Evolutionary conservation across 2,329 filamentous ascomycete species (phyloP).

Genomic region (Ophiostoma populinum): DNA sequence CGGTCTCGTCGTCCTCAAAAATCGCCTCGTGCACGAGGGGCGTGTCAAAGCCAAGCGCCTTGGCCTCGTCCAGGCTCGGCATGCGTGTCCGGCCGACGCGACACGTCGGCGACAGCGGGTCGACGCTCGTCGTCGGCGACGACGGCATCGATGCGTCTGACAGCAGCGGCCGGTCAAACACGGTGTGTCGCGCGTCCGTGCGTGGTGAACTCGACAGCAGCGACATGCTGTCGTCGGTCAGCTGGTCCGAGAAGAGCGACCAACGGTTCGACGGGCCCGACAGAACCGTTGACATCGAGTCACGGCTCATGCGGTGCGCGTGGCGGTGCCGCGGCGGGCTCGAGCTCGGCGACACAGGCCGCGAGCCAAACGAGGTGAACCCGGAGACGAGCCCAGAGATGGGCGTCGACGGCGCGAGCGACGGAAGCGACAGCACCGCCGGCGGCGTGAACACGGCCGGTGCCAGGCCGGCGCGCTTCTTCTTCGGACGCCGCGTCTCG

Average conservation of each 20-base stretch:
- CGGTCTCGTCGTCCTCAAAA: conserved; percentile 7
- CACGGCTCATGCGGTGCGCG: conserved; percentile 24
- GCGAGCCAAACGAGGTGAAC: not conserved
- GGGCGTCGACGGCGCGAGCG: conserved; percentile 25
- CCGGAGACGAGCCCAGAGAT: conserved; percentile 20
- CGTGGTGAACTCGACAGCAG: conserved; percentile 70
- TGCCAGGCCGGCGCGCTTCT: conserved; percentile 50
- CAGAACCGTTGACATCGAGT: conserved; percentile 31
- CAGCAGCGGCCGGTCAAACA: conserved; percentile 56
- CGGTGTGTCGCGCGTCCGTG: conserved; percentile 52
- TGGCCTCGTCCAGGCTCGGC: conserved; percentile 15
- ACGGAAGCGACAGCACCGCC: conserved; percentile 20
- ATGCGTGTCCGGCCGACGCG: conserved; percentile 34
- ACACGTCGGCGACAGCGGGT: conserved; percentile 47
- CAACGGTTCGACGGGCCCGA: conserved; percentile 38
- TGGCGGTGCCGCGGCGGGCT: conserved; percentile 15
- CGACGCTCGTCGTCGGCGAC: conserved; percentile 63
- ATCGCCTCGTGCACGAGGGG: conserved; percentile 4
- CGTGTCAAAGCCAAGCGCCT: not conserved
- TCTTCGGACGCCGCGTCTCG: conserved; percentile 48
- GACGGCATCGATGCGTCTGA: conserved; percentile 56
- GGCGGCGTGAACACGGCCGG: conserved; percentile 44
- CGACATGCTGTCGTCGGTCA: conserved; percentile 48
- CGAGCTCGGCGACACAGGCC: conserved; percentile 12
- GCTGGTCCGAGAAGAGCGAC: conserved; percentile 42